Evolutionary conservation across 164 flowering plant genomes (phyloP).

Genomic region (Annona cherimola): DNA sequence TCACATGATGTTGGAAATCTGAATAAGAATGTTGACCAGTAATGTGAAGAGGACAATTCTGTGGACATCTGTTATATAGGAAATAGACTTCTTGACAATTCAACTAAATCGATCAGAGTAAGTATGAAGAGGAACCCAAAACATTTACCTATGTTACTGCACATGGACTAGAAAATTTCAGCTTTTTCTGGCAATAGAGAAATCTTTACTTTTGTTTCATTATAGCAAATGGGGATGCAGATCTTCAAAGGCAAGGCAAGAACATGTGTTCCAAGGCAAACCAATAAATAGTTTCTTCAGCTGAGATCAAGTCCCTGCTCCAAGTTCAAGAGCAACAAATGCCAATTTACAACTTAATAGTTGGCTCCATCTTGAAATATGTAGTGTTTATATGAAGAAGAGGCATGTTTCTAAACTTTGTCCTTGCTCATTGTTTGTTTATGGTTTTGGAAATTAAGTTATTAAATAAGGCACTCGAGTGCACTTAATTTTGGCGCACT

Average conservation of each 20-base stretch:
- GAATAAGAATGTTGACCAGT: slow-evolving; percentile 18
- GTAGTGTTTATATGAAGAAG: slow-evolving; percentile 55
- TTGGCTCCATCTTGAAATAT: slow-evolving; percentile 87
- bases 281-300: slow-evolving; percentile 13
- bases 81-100: slow-evolving; percentile 3
- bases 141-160: slow-evolving; percentile 6
- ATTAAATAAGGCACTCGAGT: no score
- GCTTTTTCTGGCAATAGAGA: slow-evolving; percentile 12
- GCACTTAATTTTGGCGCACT: no score
- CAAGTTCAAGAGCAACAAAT: slow-evolving; percentile 41
- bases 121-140: slow-evolving; percentile 11
- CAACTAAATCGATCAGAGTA: slow-evolving; percentile 2
- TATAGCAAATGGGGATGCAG: slow-evolving; percentile 13
- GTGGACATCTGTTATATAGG: slow-evolving; percentile 7
- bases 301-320: slow-evolving; percentile 40
- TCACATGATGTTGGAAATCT: slow-evolving; percentile 46
- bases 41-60: slow-evolving; percentile 8
- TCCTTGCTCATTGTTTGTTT: no score
- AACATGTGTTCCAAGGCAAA: slow-evolving; percentile 21
- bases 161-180: slow-evolving; percentile 6
- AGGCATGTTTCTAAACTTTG: slow-evolving; percentile 78
- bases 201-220: slow-evolving; percentile 9
- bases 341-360: slow-evolving; percentile 44
- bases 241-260: slow-evolving; percentile 11
- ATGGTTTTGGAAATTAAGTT: no score